These are phyloP conservation scores for Colletotrichum acutatum DNA, from an alignment of 2,329 filamentous ascomycete species.

Conservation along the genomic window DNA sequence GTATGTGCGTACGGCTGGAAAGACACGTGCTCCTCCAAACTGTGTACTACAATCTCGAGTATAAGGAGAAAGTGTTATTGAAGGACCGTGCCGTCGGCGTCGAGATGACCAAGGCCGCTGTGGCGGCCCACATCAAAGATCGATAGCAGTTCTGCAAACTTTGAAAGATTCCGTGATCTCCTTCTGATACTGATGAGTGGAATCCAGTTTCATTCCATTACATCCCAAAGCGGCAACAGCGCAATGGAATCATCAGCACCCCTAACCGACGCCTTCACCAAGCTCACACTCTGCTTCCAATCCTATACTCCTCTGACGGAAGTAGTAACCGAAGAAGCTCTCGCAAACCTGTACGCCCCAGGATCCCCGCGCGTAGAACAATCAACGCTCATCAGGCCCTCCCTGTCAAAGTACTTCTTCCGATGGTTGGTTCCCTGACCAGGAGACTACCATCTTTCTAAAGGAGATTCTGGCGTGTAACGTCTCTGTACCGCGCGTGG, in stretches of 20 bases:
- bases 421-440: background rate
- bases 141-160: too few relatives aligned
- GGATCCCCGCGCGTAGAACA: background rate
- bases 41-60: too few relatives aligned
- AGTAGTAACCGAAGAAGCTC: background rate
- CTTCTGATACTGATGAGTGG: too few relatives aligned
- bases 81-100: too few relatives aligned
- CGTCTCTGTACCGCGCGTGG: background rate
- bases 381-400: background rate
- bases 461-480: background rate
- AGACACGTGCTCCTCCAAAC: too few relatives aligned
- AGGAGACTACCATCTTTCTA: background rate
- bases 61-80: too few relatives aligned
- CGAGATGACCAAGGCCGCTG: too few relatives aligned
- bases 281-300: background rate
- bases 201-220: constrained; percentile 37
- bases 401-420: background rate
- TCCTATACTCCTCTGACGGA: background rate
- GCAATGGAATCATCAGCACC: constrained; percentile 39
- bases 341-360: background rate
- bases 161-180: too few relatives aligned
- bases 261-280: constrained; percentile 32
- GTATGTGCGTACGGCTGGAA: too few relatives aligned
- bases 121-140: too few relatives aligned
- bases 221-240: constrained; percentile 39